Evolutionary conservation across 148 eudicot genomes (phyloP), one percentile per base, ranked within the genome.

Genomic region (Limonium bicolor): DNA sequence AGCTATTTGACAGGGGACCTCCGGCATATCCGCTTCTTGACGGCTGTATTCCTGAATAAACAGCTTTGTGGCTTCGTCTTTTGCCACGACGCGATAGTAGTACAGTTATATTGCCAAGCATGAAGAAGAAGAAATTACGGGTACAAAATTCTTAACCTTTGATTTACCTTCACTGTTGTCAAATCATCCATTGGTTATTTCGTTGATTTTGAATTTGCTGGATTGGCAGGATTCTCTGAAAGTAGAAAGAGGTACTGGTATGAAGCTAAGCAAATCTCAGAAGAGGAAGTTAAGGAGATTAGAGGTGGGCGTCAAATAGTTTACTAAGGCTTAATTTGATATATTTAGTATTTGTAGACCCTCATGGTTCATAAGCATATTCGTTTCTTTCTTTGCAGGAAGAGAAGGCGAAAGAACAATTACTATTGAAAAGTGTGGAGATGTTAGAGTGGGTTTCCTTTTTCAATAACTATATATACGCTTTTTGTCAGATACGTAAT

Each of bases 251-350:
- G 48, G 50, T 19, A 44, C 45, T 11, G 53, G 43, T 2, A 60
- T 54, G 56, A 67, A 65, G 39, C 56, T 77, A 59, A 77, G 73
- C 50, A 77, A 74, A 58, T 77, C 87, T 39, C 84, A 80, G 62
- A 73, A 72, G 61, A 74, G 74, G 54, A 83, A 77, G 71, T 50
- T 77, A 52, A 77, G 65, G 65, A 80, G 76, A 66, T 43, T 83
- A 29, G 86, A 73, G 81, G 97, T 88, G 13, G 17, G 64, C 58
- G 28, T 7, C 8, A n/a, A 6, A 15, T 23, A 3, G 46, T 11
- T 35, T 10, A 14, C 14, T 9, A 2, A 36, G n/a, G 18, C 32
- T 7, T 0, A 12, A 19, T 13, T 4, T 28, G 10, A 8, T 26
- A 6, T 30, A 3, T 8, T n/a, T n/a, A n/a, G n/a, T n/a, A n/a